A percentile compares a stretch with the other conserved stretches of the same genome.
Conservation (phyloP, 2,329 filamentous ascomycete species). For the Apiospora koreana region DNA sequence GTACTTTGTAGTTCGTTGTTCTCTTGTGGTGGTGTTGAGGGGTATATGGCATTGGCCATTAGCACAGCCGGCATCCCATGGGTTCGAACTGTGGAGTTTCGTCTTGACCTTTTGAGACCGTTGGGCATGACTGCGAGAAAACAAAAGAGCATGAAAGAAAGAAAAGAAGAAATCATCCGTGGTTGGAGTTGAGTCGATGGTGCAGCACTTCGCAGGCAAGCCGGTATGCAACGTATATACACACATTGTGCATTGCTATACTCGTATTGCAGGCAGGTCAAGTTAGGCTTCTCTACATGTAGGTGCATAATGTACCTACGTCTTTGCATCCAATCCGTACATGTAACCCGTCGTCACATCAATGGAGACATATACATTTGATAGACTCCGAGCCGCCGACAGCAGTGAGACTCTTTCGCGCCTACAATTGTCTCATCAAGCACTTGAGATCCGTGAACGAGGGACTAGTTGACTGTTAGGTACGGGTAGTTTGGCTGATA, state of each 20-base stretch:
- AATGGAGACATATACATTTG: not conserved
- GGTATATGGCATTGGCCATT: not conserved
- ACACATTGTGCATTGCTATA: not conserved
- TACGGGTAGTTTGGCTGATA: constrained; percentile 4
- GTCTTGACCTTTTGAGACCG: constrained; percentile 5
- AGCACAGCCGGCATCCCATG: not conserved
- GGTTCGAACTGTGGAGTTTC: constrained; percentile 1
- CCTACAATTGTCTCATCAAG: not conserved
- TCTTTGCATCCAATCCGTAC: not conserved
- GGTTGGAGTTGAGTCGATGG: not conserved
- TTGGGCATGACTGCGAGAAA: constrained; percentile 6
- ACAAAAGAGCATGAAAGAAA: not conserved
- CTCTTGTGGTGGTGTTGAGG: not conserved
- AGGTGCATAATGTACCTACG: not conserved
- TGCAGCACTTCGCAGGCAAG: not conserved
- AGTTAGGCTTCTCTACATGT: not conserved
- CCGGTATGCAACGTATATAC: not conserved
- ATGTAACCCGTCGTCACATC: not conserved
- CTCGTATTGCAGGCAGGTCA: not conserved
- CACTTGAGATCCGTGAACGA: not conserved
- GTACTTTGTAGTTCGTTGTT: not conserved
- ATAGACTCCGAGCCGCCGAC: not conserved
- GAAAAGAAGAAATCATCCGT: not conserved
- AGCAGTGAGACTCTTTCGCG: constrained; percentile 3
- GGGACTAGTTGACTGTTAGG: not conserved